These are phyloP conservation scores for Miscanthus lutarioriparius DNA, from an alignment of 176 grass and related monocot species.

Conservation along the genomic window DNA sequence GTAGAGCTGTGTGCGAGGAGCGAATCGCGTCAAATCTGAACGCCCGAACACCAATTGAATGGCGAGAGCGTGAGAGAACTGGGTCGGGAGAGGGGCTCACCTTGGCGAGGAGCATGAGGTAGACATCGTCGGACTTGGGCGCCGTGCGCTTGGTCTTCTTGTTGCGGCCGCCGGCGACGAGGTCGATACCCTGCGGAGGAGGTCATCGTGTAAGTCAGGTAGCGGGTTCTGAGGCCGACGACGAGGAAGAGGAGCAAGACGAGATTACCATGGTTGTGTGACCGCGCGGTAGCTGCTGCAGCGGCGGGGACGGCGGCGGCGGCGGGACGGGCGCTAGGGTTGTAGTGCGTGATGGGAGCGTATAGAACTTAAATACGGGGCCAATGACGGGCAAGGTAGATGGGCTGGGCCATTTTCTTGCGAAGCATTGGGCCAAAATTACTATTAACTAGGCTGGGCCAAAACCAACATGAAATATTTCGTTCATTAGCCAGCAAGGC, in stretches of 20 bases:
- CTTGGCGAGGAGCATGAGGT: slow-evolving; percentile 81
- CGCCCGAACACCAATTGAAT: neutral
- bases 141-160: slow-evolving; percentile 76
- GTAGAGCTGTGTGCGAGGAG: slow-evolving; percentile 50
- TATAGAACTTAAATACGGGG: slow-evolving; percentile 23
- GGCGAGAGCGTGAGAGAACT: neutral
- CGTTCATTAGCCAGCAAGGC: neutral
- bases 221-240: too few relatives aligned
- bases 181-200: slow-evolving; percentile 55
- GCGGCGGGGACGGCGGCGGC: neutral
- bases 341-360: neutral
- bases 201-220: neutral
- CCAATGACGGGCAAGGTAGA: neutral
- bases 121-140: slow-evolving; percentile 75
- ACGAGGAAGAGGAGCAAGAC: neutral
- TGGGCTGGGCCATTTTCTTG: neutral
- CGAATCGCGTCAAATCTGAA: neutral
- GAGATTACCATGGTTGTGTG: slow-evolving; percentile 39
- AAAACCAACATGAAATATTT: neutral
- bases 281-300: neutral
- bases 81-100: neutral
- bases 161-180: slow-evolving; percentile 67
- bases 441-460: too few relatives aligned
- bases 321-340: slow-evolving; percentile 41
- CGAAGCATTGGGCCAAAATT: neutral